Evolutionary conservation across 208 protist genomes (phyloP).

Genomic region (Trypanosoma mega): DNA sequence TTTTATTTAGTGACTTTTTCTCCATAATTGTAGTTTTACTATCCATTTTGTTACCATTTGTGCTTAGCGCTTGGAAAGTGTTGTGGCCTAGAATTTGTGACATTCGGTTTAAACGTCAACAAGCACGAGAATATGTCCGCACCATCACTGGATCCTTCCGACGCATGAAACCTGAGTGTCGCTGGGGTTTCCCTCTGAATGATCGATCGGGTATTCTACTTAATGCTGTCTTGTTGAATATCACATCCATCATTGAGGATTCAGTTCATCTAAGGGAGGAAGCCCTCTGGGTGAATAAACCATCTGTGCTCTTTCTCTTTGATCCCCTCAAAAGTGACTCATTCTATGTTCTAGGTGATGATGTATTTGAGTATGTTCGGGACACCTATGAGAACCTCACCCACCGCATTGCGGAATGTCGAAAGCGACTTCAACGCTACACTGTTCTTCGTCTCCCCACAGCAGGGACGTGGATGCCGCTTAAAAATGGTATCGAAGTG

Average conservation of each 20-base stretch:
- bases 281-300: slow-evolving; percentile 34
- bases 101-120: neutral
- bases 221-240: slow-evolving; percentile 16
- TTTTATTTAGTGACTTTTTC: neutral
- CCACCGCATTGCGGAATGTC: slow-evolving; percentile 2
- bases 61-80: neutral
- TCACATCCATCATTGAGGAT: neutral
- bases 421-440: slow-evolving; percentile 31
- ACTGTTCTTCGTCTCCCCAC: slow-evolving; percentile 47
- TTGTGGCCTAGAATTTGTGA: neutral
- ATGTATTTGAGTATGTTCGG: slow-evolving; percentile 16
- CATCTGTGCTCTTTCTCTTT: slow-evolving; percentile 58
- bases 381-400: slow-evolving; percentile 6
- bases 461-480: slow-evolving; percentile 33
- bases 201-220: slow-evolving; percentile 27
- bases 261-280: neutral
- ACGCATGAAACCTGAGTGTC: neutral
- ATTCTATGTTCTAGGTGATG: slow-evolving; percentile 13
- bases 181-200: neutral
- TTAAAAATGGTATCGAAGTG: slow-evolving; percentile 43
- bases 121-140: neutral
- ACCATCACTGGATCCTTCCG: slow-evolving; percentile 21
- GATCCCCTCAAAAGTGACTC: slow-evolving; percentile 43
- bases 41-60: neutral
- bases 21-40: neutral